These are phyloP conservation scores for Aspergillus ruber DNA, from an alignment of 2,329 filamentous ascomycete genomes.

Conservation along the genomic window DNA sequence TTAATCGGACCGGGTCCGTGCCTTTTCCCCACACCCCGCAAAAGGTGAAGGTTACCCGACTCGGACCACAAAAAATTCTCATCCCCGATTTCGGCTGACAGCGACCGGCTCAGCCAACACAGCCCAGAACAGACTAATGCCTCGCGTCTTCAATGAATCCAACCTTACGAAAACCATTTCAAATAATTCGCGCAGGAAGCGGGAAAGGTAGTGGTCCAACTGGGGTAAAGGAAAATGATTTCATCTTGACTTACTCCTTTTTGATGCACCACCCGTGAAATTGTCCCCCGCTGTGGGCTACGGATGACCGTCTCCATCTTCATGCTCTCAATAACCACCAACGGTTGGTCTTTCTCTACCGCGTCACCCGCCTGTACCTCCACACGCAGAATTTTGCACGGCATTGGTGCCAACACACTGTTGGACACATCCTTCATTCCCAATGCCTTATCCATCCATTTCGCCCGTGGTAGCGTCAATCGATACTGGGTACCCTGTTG, in stretches of 20 bases:
- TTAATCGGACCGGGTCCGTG: constrained; percentile 3
- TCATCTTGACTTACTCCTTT: constrained; percentile 56
- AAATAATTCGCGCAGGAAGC: neutral
- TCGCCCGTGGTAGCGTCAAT: constrained; percentile 53
- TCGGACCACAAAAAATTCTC: neutral
- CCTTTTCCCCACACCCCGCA: neutral
- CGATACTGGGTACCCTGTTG: constrained; percentile 57
- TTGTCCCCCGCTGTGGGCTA: constrained; percentile 64
- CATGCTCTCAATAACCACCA: constrained; percentile 90
- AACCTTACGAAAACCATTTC: neutral
- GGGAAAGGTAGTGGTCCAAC: neutral
- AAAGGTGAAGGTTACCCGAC: neutral
- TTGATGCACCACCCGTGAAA: constrained; percentile 67
- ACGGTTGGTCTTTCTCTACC: constrained; percentile 76
- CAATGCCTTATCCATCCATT: constrained; percentile 82
- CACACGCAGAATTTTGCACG: constrained; percentile 88
- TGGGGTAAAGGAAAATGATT: neutral
- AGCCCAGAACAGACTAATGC: neutral
- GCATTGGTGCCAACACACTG: constrained; percentile 89
- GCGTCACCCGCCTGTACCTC: constrained; percentile 75
- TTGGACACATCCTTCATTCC: constrained; percentile 74
- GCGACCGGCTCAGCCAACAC: neutral
- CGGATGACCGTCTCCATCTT: constrained; percentile 85
- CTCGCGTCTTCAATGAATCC: neutral
- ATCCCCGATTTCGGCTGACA: neutral